Evolutionary conservation across 108 stramenopile genomes (phyloP), one percentile per base, ranked within the genome.

Genomic region (Schizochytrium sp.): DNA sequence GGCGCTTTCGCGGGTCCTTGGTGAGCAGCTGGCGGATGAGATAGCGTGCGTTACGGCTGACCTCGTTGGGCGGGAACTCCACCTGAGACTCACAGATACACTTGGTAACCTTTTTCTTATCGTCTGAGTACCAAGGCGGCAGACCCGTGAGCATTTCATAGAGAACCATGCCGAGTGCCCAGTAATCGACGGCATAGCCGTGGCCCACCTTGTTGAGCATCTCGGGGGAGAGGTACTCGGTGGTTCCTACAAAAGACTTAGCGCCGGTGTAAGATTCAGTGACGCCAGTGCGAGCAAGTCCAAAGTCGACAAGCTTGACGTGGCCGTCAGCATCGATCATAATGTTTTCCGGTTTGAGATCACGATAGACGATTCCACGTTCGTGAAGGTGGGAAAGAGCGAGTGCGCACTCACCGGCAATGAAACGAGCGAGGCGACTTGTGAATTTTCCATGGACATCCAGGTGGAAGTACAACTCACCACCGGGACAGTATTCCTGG

Each of bases 391-490:
- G 96, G 83, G 94, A 94, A 28, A 83, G 96, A 12, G 99, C 99
- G 2, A 98, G 93, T 3, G 96, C 93, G 69, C 98, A 97, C 92
- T 99, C 97, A 7, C 98, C 97, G 4, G 98, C 95, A 90, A 98
- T 98, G 91, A 98, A 99, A 19, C 95, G 89, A 0, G 98, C 96
- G 46, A 97, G 91, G 2, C 92, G 89, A 46, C 97, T 89, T 4
- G 93, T 89, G 89, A 99, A 99, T 72, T 96, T 96, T 44, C 98
- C 98, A 38, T 97, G 90, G 90, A 97, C 97, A 28, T 97, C 96
- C n/a, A 99, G 90, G 92, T 99, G 99, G 87, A 98, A 98, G 93
- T 98, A 99, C 10, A 99, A 93, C 92, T 99, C 99, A 45, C 99
- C 99, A 46, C 99, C 99, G 1, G 98, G 97, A 89, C 99, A 99